phyloP scores from a whole-genome alignment of 805 yeast genomes.

The Yarrowia sp. region DNA sequence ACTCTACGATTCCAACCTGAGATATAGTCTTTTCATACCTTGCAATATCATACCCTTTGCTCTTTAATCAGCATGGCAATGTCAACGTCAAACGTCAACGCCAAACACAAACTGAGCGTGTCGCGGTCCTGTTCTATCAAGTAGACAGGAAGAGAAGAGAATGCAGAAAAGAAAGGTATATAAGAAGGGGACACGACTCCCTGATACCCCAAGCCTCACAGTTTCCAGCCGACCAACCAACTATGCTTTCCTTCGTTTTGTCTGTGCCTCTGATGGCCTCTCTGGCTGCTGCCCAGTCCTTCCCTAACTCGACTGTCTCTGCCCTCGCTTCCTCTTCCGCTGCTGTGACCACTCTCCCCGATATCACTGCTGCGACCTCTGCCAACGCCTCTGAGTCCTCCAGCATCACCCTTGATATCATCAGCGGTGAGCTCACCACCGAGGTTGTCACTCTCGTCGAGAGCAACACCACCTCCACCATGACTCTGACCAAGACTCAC shows the following conservation, averaged over 20 bases:
- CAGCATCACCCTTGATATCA: not conserved
- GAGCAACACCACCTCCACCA: not conserved
- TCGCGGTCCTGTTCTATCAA: not conserved
- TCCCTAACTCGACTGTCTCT: not conserved
- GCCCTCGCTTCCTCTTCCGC: not conserved
- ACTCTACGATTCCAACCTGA: not conserved
- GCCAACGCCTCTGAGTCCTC: not conserved
- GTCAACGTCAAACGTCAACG: not conserved
- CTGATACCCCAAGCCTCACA: not conserved
- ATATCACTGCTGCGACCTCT: not conserved
- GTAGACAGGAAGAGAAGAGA: too few relatives aligned
- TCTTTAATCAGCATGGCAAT: too few relatives aligned
- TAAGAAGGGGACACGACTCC: not conserved
- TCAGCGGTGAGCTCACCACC: not conserved
- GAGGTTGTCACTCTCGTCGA: not conserved
- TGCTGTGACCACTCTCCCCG: not conserved
- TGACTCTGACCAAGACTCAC: not conserved
- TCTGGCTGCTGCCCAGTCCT: slow-evolving; percentile 1
- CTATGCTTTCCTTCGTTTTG: slow-evolving; percentile 5
- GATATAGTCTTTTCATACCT: too few relatives aligned
- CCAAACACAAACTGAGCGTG: not conserved
- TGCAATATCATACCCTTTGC: not conserved
- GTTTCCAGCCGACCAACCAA: not conserved
- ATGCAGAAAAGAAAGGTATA: not conserved
- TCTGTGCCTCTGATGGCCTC: not conserved